Conservation (phyloP, 345 rosid species). For the Isatis tinctoria region DNA sequence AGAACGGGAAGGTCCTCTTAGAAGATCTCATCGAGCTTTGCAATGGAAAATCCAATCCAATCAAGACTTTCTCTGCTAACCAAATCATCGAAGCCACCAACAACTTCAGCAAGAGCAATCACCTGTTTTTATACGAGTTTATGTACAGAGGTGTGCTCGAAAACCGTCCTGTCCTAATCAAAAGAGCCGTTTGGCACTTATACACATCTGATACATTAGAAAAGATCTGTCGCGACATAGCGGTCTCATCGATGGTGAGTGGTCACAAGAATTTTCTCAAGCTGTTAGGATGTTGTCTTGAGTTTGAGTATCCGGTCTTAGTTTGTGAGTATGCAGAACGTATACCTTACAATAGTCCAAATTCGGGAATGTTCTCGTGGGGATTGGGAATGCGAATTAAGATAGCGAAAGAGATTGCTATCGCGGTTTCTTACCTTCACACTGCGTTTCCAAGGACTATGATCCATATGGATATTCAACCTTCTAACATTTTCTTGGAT, state of each 20-base stretch:
- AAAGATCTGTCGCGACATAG: slow-evolving; percentile 24
- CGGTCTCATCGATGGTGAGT: slow-evolving; percentile 28
- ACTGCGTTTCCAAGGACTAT: slow-evolving; percentile 16
- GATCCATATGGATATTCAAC: slow-evolving; percentile 26
- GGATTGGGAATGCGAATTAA: not conserved
- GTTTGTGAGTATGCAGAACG: slow-evolving; percentile 31
- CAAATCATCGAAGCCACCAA: slow-evolving; percentile 25
- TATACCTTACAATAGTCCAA: slow-evolving; percentile 6
- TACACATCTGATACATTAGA: slow-evolving; percentile 24
- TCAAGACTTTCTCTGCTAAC: slow-evolving; percentile 12
- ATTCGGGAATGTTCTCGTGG: not conserved
- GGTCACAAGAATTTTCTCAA: slow-evolving; percentile 28
- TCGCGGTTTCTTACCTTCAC: slow-evolving; percentile 29
- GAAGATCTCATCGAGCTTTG: slow-evolving; percentile 28
- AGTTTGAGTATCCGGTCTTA: slow-evolving; percentile 25
- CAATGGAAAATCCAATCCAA: slow-evolving; percentile 25
- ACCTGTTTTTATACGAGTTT: slow-evolving; percentile 15
- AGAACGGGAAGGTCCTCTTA: slow-evolving; percentile 19
- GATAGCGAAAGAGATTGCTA: slow-evolving; percentile 24
- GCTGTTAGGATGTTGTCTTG: slow-evolving; percentile 28
- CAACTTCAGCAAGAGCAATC: slow-evolving; percentile 17
- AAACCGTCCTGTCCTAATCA: slow-evolving; percentile 25
- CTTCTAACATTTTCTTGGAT: slow-evolving; percentile 25
- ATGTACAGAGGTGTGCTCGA: slow-evolving; percentile 25
- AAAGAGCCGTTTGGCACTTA: not conserved